Percentiles rank a stretch among this genome's conserved stretches.
phyloP scores from a whole-genome alignment of 1,284 basidiomycete species.

The Sphaerobolus stellatus region DNA sequence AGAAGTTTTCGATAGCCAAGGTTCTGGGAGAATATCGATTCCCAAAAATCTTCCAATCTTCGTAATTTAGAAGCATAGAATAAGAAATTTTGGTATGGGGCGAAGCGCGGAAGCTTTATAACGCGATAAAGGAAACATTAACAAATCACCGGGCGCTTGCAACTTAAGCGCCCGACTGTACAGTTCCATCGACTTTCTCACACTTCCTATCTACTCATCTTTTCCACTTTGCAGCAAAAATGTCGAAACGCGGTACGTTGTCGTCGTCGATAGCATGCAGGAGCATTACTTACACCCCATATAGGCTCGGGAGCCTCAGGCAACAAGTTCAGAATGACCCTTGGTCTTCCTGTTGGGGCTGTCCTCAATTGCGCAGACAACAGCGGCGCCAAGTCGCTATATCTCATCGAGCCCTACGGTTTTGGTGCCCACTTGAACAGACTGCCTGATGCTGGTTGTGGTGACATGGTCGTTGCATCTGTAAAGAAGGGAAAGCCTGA shows the following conservation, averaged over 20 bases:
- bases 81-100: too few relatives aligned
- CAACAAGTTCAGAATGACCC: conserved; percentile 97
- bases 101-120: too few relatives aligned
- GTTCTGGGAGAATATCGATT: too few relatives aligned
- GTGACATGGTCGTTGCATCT: conserved; percentile 98
- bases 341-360: conserved; percentile 96
- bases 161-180: too few relatives aligned
- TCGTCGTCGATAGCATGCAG: not conserved
- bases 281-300: not conserved
- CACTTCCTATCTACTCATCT: too few relatives aligned
- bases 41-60: too few relatives aligned
- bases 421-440: conserved; percentile 97
- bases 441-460: conserved; percentile 96
- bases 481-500: conserved; percentile 99
- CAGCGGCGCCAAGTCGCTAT: conserved; percentile 97
- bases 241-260: conserved; percentile 14
- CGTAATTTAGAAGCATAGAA: too few relatives aligned
- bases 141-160: too few relatives aligned
- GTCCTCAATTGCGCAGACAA: conserved; percentile 99
- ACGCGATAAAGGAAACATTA: too few relatives aligned
- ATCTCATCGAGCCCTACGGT: conserved; percentile 87
- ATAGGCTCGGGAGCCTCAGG: conserved; percentile 57
- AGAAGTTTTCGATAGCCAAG: too few relatives aligned
- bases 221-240: conserved; percentile 4
- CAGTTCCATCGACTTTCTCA: conserved; percentile 15